phyloP scores from a whole-genome alignment of 192 early-diverging fungal species.

The Phlyctochytrium bullatum region DNA sequence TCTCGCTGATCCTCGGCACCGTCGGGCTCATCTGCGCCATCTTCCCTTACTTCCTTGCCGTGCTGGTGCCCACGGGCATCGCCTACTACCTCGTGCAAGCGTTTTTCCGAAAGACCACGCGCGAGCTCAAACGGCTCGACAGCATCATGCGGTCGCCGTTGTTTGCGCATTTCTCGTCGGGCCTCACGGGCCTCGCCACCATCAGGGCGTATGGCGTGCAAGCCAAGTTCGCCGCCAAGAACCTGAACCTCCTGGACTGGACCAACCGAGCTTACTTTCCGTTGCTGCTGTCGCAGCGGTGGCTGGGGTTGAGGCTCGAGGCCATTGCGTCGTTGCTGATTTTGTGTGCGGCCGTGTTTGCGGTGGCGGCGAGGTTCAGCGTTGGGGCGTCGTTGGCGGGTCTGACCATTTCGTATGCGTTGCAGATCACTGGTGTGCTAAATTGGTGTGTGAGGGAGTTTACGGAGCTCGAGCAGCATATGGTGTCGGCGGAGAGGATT shows the following conservation, averaged over 20 bases:
- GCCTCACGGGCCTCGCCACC: slow-evolving; percentile 74
- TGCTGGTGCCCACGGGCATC: slow-evolving; percentile 67
- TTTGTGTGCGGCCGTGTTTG: slow-evolving; percentile 24
- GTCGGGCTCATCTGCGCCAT: slow-evolving; percentile 45
- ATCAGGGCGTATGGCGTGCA: slow-evolving; percentile 66
- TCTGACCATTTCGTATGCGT: slow-evolving; percentile 32
- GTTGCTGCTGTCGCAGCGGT: slow-evolving; percentile 24
- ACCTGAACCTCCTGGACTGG: slow-evolving; percentile 12
- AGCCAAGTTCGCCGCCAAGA: slow-evolving; percentile 4
- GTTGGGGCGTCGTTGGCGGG: slow-evolving; percentile 27
- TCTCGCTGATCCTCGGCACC: slow-evolving; percentile 1
- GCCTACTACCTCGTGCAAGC: slow-evolving; percentile 69
- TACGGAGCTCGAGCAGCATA: slow-evolving; percentile 44
- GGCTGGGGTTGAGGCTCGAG: slow-evolving; percentile 38
- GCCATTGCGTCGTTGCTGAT: slow-evolving; percentile 27
- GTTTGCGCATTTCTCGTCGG: slow-evolving; percentile 68
- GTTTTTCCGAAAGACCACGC: slow-evolving; percentile 74
- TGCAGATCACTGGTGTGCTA: slow-evolving; percentile 62
- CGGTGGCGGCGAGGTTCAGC: slow-evolving; percentile 48
- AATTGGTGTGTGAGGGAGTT: slow-evolving; percentile 66
- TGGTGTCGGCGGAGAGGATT: slow-evolving; percentile 35
- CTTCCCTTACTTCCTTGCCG: slow-evolving; percentile 63
- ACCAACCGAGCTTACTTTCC: slow-evolving; percentile 24
- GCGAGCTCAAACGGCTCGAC: slow-evolving; percentile 88
- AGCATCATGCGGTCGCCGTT: slow-evolving; percentile 77